phyloP scores from a whole-genome alignment of 768 basidiomycete species.

The Lactarius deliciosus region DNA sequence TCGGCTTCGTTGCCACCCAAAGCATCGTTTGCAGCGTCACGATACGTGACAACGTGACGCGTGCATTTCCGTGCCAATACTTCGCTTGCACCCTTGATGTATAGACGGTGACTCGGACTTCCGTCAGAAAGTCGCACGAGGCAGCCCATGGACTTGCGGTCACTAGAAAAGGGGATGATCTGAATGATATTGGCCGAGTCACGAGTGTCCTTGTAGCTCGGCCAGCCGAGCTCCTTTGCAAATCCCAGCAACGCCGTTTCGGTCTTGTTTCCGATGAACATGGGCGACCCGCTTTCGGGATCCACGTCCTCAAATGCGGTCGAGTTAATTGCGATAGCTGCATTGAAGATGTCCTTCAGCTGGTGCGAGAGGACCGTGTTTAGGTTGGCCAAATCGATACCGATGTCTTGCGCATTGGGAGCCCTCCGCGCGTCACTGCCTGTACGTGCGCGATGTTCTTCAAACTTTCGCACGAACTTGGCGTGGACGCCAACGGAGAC shows the following conservation, averaged over 20 bases:
- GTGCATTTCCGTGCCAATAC: constrained; percentile 79
- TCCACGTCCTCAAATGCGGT: constrained; percentile 89
- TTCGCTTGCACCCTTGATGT: constrained; percentile 93
- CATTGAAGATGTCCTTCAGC: constrained; percentile 70
- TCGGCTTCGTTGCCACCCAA: constrained; percentile 43
- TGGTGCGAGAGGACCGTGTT: constrained; percentile 57
- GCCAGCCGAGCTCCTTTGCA: constrained; percentile 78
- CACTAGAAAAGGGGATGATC: constrained; percentile 63
- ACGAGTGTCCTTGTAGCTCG: constrained; percentile 63
- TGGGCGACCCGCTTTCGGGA: constrained; percentile 52
- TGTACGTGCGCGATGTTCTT: constrained; percentile 66
- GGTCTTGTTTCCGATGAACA: constrained; percentile 92
- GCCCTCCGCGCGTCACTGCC: constrained; percentile 60
- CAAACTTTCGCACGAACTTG: constrained; percentile 84
- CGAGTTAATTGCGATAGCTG: constrained; percentile 86
- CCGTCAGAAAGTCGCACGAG: constrained; percentile 63
- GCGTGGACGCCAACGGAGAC: constrained; percentile 92
- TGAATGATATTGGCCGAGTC: constrained; percentile 58
- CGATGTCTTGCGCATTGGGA: constrained; percentile 67
- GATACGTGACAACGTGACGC: constrained; percentile 66
- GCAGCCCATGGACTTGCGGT: constrained; percentile 93
- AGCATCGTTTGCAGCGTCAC: constrained; percentile 33
- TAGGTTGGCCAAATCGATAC: constrained; percentile 75
- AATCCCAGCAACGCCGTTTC: constrained; percentile 92
- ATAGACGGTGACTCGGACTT: constrained; percentile 63